These are phyloP conservation scores for Pseudogymnoascus sp. DNA, from an alignment of 2,329 filamentous ascomycete genomes.

Conservation along the genomic window DNA sequence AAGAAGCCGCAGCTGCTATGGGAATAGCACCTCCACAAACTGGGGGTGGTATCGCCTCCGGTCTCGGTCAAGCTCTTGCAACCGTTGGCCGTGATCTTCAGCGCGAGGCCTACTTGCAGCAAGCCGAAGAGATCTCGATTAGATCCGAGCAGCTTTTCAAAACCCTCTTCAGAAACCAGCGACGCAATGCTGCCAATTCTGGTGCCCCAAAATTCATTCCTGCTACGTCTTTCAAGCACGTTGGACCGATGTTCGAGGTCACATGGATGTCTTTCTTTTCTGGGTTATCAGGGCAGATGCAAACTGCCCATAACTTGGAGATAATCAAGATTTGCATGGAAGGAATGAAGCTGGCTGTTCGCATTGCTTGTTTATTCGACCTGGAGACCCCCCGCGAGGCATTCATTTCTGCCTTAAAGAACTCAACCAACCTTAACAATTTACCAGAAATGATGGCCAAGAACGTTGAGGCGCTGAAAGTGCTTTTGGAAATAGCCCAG, in stretches of 20 bases:
- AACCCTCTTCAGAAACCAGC: conserved; percentile 81
- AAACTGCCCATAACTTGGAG: conserved; percentile 86
- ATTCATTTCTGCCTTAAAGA: conserved; percentile 86
- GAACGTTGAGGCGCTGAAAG: conserved; percentile 90
- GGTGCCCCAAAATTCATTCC: conserved; percentile 67
- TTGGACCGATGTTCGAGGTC: conserved; percentile 97
- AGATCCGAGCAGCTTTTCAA: conserved; percentile 81
- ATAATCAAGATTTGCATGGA: conserved; percentile 90
- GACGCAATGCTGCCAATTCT: conserved; percentile 63
- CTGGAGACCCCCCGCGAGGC: conserved; percentile 88
- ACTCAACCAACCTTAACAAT: conserved; percentile 93
- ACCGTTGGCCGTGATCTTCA: conserved; percentile 88
- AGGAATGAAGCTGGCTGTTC: conserved; percentile 87
- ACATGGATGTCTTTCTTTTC: conserved; percentile 99
- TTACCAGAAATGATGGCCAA: conserved; percentile 91
- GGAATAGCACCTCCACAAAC: conserved; percentile 53
- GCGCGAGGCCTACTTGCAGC: conserved; percentile 85
- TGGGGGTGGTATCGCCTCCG: conserved; percentile 63
- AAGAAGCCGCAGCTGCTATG: conserved; percentile 76
- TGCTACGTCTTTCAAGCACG: conserved; percentile 87
- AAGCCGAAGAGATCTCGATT: conserved; percentile 81
- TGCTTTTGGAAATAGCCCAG: conserved; percentile 82
- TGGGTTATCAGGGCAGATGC: conserved; percentile 83
- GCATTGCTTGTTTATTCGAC: conserved; percentile 88
- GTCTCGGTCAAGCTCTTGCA: conserved; percentile 79